A percentile compares a stretch with the other conserved stretches of the same genome.
Evolutionary conservation across 371 early-diverging fungal genomes (phyloP).

Genomic region (Apophysomyces ossiformis): DNA sequence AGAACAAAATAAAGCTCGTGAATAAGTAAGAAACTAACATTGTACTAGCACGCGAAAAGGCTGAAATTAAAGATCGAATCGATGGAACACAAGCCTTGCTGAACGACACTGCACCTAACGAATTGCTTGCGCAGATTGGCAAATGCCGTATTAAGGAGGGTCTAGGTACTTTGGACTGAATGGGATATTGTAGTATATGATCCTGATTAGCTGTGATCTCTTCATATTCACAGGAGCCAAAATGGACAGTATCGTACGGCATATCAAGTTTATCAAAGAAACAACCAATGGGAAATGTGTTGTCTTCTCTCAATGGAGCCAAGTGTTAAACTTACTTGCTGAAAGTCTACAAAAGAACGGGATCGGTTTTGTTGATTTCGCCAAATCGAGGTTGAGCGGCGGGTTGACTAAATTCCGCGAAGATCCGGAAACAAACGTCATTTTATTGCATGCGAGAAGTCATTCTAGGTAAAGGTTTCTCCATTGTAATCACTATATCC

Average conservation of each 20-base stretch:
- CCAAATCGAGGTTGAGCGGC: constrained; percentile 23
- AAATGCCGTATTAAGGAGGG: constrained; percentile 18
- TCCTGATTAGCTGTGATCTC: not conserved
- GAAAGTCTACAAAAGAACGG: constrained; percentile 52
- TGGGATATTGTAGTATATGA: not conserved
- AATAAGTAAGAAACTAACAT: not conserved
- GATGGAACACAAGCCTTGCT: not conserved
- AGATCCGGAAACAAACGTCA: constrained; percentile 45
- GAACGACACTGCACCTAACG: not conserved
- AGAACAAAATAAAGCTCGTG: too few relatives aligned
- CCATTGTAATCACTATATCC: not conserved
- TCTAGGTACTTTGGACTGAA: constrained; percentile 14
- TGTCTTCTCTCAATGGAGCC: constrained; percentile 75
- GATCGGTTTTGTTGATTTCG: constrained; percentile 51
- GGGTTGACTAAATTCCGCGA: constrained; percentile 42
- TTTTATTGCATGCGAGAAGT: constrained; percentile 56
- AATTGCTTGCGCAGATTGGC: constrained; percentile 15
- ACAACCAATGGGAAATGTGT: constrained; percentile 59
- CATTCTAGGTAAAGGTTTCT: constrained; percentile 49
- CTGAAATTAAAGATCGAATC: not conserved
- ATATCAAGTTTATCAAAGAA: constrained; percentile 54
- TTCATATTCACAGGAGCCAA: constrained; percentile 46
- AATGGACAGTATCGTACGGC: constrained; percentile 66
- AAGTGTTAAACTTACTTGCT: constrained; percentile 59
- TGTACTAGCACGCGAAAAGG: not conserved